Conservation (phyloP, 306 rosid species). For the Citrullus colocynthis region DNA sequence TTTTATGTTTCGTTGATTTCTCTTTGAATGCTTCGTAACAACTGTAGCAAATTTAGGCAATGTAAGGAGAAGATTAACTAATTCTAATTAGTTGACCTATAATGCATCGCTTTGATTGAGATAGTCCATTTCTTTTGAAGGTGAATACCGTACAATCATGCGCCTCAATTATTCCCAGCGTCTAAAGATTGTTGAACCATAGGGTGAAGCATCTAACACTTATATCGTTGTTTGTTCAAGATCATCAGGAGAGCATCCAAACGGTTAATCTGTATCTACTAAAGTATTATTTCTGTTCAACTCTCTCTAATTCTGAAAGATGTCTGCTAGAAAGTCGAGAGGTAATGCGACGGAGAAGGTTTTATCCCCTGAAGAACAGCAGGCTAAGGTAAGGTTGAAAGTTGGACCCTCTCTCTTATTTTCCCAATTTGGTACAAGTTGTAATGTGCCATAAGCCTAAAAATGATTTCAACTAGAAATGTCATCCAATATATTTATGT, state of each 20-base stretch:
- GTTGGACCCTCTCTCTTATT: background rate
- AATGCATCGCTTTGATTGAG: background rate
- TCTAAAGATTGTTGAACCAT: background rate
- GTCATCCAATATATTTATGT: background rate
- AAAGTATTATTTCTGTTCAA: conserved; percentile 9
- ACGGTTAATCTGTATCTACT: background rate
- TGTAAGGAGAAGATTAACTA: background rate
- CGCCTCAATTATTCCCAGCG: background rate
- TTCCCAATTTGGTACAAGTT: background rate
- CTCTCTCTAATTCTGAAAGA: conserved; percentile 17
- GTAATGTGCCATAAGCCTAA: background rate
- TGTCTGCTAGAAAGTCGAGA: conserved; percentile 32
- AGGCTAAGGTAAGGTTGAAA: conserved; percentile 28
- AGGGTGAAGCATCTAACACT: background rate
- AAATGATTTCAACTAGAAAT: background rate
- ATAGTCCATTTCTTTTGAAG: background rate
- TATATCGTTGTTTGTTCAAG: background rate
- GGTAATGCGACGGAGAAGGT: conserved; percentile 26
- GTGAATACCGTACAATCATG: background rate
- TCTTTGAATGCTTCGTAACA: background rate
- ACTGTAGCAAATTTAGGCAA: background rate
- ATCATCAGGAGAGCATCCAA: conserved; percentile 1
- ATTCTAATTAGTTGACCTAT: background rate
- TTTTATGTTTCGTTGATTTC: background rate
- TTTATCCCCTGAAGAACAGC: conserved; percentile 37